These are phyloP conservation scores for Solanum bulbocastanum DNA, from an alignment of 257 asterid genomes.

Conservation along the genomic window DNA sequence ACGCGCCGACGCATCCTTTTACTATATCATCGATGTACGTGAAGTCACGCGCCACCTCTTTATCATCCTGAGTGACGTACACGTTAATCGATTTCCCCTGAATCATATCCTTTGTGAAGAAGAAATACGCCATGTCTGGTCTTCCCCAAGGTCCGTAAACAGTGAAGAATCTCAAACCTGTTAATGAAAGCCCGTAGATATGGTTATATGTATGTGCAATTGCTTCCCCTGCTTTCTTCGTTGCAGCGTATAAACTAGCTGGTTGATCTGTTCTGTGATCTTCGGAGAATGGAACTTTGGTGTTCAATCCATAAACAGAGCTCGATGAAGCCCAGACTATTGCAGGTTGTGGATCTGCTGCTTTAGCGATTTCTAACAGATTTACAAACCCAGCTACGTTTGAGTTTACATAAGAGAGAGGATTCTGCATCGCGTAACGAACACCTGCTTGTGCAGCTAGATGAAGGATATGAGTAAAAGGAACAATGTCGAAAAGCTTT, in stretches of 20 bases:
- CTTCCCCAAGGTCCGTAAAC: constrained; percentile 97
- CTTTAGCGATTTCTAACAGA: constrained; percentile 61
- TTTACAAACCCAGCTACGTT: constrained; percentile 81
- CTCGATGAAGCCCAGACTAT: constrained; percentile 92
- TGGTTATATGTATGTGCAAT: constrained; percentile 90
- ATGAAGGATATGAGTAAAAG: constrained; percentile 68
- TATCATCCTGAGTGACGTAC: constrained; percentile 56
- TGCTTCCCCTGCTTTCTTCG: constrained; percentile 90
- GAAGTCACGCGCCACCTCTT: constrained; percentile 99
- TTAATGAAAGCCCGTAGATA: constrained; percentile 67
- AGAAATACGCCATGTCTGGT: constrained; percentile 94
- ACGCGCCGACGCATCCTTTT: constrained; percentile 79
- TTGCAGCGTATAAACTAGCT: constrained; percentile 91
- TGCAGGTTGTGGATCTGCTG: constrained; percentile 90
- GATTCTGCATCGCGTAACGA: constrained; percentile 96
- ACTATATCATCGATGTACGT: constrained; percentile 89
- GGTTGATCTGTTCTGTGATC: constrained; percentile 69
- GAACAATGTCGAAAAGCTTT: constrained; percentile 74
- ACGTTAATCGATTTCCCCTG: constrained; percentile 62
- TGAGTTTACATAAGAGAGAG: constrained; percentile 58
- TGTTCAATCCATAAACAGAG: constrained; percentile 78
- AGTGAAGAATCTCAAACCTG: constrained; percentile 86
- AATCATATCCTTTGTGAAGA: constrained; percentile 77
- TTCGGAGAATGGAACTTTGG: constrained; percentile 71
- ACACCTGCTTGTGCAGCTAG: constrained; percentile 97